Evolutionary conservation across 2,329 filamentous ascomycete genomes (phyloP).

Genomic region (Trichoderma simmonsii): DNA sequence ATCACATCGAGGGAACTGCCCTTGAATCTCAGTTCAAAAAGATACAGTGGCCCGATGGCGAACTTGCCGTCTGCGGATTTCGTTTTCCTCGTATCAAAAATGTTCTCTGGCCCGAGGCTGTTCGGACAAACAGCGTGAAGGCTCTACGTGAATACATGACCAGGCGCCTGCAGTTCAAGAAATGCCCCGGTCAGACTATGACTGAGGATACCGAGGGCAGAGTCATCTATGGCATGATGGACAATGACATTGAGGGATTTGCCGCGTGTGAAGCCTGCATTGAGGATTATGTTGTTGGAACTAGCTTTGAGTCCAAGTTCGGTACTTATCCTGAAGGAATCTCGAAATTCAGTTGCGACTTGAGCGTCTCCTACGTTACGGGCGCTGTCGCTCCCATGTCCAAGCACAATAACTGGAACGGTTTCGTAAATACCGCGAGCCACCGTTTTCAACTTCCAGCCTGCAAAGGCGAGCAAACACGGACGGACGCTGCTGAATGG

Average conservation of each 20-base stretch:
- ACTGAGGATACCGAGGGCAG: slow-evolving; percentile 25
- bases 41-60: slow-evolving; percentile 24
- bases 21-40: slow-evolving; percentile 30
- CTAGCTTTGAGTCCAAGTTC: slow-evolving; percentile 31
- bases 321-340: slow-evolving; percentile 15
- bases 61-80: neutral
- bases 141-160: slow-evolving; percentile 29
- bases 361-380: slow-evolving; percentile 28
- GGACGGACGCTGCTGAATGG: slow-evolving; percentile 28
- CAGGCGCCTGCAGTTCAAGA: slow-evolving; percentile 25
- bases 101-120: slow-evolving; percentile 33
- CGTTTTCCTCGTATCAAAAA: slow-evolving; percentile 32
- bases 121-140: slow-evolving; percentile 26
- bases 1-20: slow-evolving; percentile 32
- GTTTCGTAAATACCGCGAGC: slow-evolving; percentile 26
- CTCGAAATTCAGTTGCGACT: slow-evolving; percentile 33
- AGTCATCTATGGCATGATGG: slow-evolving; percentile 30
- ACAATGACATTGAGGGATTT: slow-evolving; percentile 31
- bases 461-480: slow-evolving; percentile 29
- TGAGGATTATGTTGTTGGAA: slow-evolving; percentile 31
- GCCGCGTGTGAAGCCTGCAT: slow-evolving; percentile 39
- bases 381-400: slow-evolving; percentile 22
- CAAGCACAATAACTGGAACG: slow-evolving; percentile 29
- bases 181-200: slow-evolving; percentile 30
- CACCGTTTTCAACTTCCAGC: slow-evolving; percentile 26